Base-by-base conservation (phyloP, 805 yeast genomes). In the Metschnikowia sp. region DNA sequence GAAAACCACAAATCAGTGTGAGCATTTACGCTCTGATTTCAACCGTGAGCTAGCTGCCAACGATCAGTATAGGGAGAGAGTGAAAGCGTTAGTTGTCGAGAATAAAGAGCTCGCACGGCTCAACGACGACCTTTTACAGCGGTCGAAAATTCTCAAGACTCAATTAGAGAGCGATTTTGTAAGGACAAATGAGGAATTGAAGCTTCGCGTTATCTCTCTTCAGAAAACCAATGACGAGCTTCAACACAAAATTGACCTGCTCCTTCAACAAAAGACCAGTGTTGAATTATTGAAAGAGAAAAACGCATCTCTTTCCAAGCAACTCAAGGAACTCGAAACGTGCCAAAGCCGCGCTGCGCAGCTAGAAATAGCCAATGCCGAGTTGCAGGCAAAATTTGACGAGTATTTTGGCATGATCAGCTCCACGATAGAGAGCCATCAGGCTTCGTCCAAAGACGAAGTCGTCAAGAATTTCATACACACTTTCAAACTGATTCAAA, bases 241-340 rank as follows among this genome's bases (percentile, higher is more conserved):
- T 8, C 81, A 84, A 57, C 66, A 79, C 19, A 77, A 73, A 49
- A 75, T 79, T 35, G 71, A 84, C 47, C 74, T 75, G 51, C 66
- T 70, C 9, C 65, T 81, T 22, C 77, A 78, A 51, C 64, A 77
- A 50, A 71, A 72, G 49, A 69, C 78, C 50, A 74, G 77, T 26
- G 61, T 65, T 6, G 85, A 80, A 54, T 57, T 84, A 9, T 63
- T 84, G 32, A 78, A 75, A 53, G 84, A 79, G 51, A 85, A 84
- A 50, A 82, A 79, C 45, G 51, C 59, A 0, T 55, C 75, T 0
- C 60, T 83, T 32, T 58, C 63, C 19, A 62, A 67, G 15, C 75
- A 74, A 49, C 39, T 82, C 15, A 47, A 56, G 3, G 53, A 57
- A 9, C 58, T 77, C 39, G 78, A 76, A 29, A 61, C 59, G 1